phyloP scores from a whole-genome alignment of 305 asterid species.

The Fraxinus baroniana region DNA sequence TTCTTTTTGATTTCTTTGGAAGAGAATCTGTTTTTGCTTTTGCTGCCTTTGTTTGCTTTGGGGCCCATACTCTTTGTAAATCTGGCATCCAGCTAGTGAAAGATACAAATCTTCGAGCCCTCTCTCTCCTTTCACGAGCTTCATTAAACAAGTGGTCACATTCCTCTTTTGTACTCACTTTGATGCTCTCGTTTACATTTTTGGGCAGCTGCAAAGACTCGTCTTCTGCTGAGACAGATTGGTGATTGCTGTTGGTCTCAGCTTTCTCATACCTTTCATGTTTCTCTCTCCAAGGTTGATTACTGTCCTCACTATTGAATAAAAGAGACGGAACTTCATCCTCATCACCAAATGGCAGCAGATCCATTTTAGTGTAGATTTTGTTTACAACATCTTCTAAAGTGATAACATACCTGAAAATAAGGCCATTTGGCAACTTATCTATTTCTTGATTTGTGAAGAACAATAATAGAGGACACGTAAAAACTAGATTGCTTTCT shows the following conservation, averaged over 20 bases:
- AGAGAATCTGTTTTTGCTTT: slow-evolving; percentile 48
- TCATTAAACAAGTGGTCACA: slow-evolving; percentile 55
- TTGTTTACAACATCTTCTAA: slow-evolving; percentile 61
- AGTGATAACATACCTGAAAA: slow-evolving; percentile 58
- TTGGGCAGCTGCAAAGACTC: slow-evolving; percentile 43
- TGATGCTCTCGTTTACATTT: slow-evolving; percentile 27
- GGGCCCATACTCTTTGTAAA: slow-evolving; percentile 92
- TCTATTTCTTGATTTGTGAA: not conserved
- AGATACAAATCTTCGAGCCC: slow-evolving; percentile 52
- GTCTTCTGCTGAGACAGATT: slow-evolving; percentile 53
- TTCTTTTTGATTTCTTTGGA: slow-evolving; percentile 52
- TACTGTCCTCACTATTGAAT: slow-evolving; percentile 91
- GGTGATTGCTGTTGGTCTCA: slow-evolving; percentile 42
- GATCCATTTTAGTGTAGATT: slow-evolving; percentile 69
- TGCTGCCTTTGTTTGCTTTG: slow-evolving; percentile 54
- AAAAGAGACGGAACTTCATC: slow-evolving; percentile 58
- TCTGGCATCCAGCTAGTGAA: slow-evolving; percentile 61
- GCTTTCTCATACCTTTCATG: slow-evolving; percentile 48
- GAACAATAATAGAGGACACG: not conserved
- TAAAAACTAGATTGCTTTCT: not conserved
- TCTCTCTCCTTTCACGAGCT: slow-evolving; percentile 80
- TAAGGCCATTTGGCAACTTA: slow-evolving; percentile 15
- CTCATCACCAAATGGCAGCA: slow-evolving; percentile 86
- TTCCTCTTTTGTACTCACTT: slow-evolving; percentile 40
- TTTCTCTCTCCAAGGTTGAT: slow-evolving; percentile 78